Conservation (phyloP, 179 eudicot species). For the Drosera spatulata region DNA sequence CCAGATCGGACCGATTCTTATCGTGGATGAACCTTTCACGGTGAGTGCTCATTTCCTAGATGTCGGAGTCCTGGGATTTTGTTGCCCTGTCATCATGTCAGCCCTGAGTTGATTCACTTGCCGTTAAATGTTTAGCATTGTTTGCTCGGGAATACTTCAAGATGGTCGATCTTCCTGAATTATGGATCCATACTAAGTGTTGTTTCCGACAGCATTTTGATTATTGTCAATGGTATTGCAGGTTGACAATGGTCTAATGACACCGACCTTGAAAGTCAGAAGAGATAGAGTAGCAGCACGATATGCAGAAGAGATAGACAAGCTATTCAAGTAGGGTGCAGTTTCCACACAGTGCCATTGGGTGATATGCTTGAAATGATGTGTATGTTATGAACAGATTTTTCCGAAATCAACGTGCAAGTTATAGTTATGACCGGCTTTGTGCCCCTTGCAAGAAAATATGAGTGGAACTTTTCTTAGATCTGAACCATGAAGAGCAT, state of each 20-base stretch:
- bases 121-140: neutral
- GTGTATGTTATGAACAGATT: too few species aligned
- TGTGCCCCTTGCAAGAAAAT: too few species aligned
- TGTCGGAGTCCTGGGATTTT: neutral
- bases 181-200: neutral
- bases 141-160: neutral
- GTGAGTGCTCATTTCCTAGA: constrained; percentile 19
- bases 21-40: constrained; percentile 84
- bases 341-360: too few species aligned
- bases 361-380: too few species aligned
- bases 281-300: constrained; percentile 63
- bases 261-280: constrained; percentile 88
- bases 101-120: neutral
- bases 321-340: constrained; percentile 40
- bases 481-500: too few species aligned
- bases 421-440: too few species aligned
- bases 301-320: constrained; percentile 53
- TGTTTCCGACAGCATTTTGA: neutral
- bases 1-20: constrained; percentile 70
- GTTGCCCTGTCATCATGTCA: neutral
- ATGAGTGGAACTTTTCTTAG: too few species aligned
- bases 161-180: neutral
- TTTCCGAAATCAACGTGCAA: too few species aligned
- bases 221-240: constrained; percentile 18
- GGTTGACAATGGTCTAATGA: constrained; percentile 87